Percentiles rank a stretch among this genome's conserved stretches.
Evolutionary conservation across 768 basidiomycete species (phyloP).

Genomic region (Hericium rajendrae): DNA sequence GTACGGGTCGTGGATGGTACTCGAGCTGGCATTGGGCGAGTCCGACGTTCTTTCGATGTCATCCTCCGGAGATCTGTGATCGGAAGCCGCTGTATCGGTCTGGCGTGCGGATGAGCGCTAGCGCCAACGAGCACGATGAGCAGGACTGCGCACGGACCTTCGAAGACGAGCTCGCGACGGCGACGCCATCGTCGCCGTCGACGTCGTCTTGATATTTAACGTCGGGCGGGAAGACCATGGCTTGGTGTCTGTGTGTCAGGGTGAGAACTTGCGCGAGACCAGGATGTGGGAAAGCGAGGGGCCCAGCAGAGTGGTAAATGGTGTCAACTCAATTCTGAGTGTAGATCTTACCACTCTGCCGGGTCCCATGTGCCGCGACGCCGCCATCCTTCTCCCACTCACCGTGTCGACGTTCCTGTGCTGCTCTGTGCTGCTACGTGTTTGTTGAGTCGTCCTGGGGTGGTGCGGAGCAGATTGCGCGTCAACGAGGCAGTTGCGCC

Average conservation of each 20-base stretch:
- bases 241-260: neutral
- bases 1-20: slow-evolving; percentile 46
- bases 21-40: slow-evolving; percentile 21
- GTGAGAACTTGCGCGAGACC: neutral
- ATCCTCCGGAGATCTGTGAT: slow-evolving; percentile 5
- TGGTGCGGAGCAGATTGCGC: too few species aligned
- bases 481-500: slow-evolving; percentile 4
- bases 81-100: slow-evolving; percentile 9
- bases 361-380: neutral
- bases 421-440: too few species aligned
- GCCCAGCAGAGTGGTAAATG: neutral
- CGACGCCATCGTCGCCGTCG: neutral
- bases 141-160: neutral
- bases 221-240: neutral
- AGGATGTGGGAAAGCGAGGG: neutral
- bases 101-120: slow-evolving; percentile 1
- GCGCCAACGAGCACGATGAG: neutral
- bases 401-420: too few species aligned
- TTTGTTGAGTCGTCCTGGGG: too few species aligned
- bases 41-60: slow-evolving; percentile 35
- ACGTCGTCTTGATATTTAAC: neutral
- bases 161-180: neutral
- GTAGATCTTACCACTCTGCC: neutral
- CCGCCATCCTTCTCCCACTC: too few species aligned
- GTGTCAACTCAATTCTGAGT: neutral